A percentile compares a stretch with the other conserved stretches of the same genome.
These are phyloP conservation scores for Exophiala bonariae DNA, from an alignment of 2,329 filamentous ascomycete species.

Conservation along the genomic window DNA sequence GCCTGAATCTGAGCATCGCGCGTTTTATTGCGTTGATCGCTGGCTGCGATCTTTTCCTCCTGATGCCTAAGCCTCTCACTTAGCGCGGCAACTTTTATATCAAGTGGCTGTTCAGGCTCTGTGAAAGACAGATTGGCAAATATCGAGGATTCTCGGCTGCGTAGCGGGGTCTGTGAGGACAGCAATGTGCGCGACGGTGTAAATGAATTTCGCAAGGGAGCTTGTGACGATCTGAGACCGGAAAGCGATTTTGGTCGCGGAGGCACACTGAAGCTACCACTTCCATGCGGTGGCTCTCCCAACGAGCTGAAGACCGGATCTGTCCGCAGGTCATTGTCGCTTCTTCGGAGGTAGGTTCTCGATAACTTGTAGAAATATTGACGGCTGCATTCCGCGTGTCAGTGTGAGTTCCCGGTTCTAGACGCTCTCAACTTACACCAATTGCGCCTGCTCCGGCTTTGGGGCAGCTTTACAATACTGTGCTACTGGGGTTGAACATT, in stretches of 20 bases:
- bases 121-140: neutral
- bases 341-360: conserved; percentile 23
- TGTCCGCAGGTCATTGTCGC: conserved; percentile 13
- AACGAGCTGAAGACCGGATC: conserved; percentile 21
- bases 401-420: neutral
- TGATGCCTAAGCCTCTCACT: conserved; percentile 5
- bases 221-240: conserved; percentile 9
- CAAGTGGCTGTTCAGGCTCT: neutral
- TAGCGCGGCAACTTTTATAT: neutral
- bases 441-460: conserved; percentile 12
- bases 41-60: conserved; percentile 9
- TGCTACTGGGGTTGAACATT: conserved; percentile 23
- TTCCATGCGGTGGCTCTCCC: conserved; percentile 6
- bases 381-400: conserved; percentile 8
- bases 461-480: conserved; percentile 26
- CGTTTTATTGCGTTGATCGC: conserved; percentile 14
- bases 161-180: conserved; percentile 2
- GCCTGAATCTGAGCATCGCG: conserved; percentile 20
- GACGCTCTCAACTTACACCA: conserved; percentile 18
- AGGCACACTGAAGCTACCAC: conserved; percentile 7
- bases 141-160: neutral
- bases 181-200: conserved; percentile 8
- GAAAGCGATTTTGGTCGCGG: conserved; percentile 10
- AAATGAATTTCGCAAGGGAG: conserved; percentile 5
- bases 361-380: conserved; percentile 28